These are phyloP conservation scores for Eragrostis curvula DNA, from an alignment of 176 grass and related monocot species.

Conservation along the genomic window DNA sequence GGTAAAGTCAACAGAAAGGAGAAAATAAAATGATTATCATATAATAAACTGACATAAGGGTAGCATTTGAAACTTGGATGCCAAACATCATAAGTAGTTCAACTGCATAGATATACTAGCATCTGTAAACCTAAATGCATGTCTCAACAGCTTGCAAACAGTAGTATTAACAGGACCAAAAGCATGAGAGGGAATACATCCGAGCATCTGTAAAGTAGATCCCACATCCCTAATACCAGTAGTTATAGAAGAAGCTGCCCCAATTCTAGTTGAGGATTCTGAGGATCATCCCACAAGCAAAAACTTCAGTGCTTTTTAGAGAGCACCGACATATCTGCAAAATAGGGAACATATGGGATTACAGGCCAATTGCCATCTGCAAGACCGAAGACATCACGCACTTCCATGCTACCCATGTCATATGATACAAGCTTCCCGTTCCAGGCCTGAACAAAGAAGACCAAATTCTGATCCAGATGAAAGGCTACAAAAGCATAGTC, in stretches of 20 bases:
- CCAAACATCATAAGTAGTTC: no score
- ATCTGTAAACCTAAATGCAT: neutral
- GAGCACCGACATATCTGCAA: neutral
- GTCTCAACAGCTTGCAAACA: neutral
- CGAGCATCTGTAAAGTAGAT: neutral
- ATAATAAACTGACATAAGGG: no score
- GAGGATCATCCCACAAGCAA: no score
- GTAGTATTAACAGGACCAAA: slow-evolving; percentile 3
- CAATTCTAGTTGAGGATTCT: no score
- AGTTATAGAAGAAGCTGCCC: no score
- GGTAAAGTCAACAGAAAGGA: no score
- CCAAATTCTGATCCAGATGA: slow-evolving; percentile 17
- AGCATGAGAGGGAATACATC: neutral
- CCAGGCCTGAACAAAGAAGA: slow-evolving; percentile 3
- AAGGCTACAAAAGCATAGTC: neutral
- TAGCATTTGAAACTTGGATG: no score
- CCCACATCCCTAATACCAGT: no score
- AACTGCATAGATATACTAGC: neutral
- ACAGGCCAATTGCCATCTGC: neutral
- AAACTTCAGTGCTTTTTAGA: neutral
- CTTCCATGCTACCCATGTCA: neutral
- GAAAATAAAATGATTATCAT: no score
- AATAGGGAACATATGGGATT: slow-evolving; percentile 6
- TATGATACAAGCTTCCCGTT: neutral
- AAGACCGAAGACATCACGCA: neutral